These are phyloP conservation scores for Symbiotaphrina buchneri DNA, from an alignment of 495 filamentous ascomycete species.

Conservation along the genomic window DNA sequence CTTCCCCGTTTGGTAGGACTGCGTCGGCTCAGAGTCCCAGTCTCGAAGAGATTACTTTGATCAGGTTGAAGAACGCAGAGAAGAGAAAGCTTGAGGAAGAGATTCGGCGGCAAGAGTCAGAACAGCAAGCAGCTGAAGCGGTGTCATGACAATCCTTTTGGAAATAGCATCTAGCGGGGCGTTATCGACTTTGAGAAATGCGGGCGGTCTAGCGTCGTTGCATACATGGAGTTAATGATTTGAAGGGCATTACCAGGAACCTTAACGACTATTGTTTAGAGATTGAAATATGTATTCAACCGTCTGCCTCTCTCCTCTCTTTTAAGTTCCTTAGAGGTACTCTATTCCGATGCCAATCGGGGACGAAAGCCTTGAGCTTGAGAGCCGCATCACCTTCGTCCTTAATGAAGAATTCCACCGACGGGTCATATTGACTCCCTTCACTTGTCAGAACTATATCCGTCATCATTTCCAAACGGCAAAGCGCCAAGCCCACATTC, in stretches of 20 bases:
- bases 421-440: conserved; percentile 24
- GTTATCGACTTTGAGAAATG: too few relatives aligned
- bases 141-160: too few relatives aligned
- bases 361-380: conserved; percentile 69
- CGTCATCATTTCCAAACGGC: conserved; percentile 78
- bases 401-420: conserved; percentile 26
- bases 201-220: too few relatives aligned
- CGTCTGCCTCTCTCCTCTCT: too few relatives aligned
- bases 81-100: conserved; percentile 12
- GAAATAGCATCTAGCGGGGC: too few relatives aligned
- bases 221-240: too few relatives aligned
- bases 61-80: conserved; percentile 32
- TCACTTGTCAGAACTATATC: conserved; percentile 42
- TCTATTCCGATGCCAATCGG: conserved; percentile 31
- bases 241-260: too few relatives aligned
- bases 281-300: too few relatives aligned
- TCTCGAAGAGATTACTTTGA: conserved; percentile 34
- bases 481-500: conserved; percentile 74
- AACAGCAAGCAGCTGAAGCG: conserved; percentile 2
- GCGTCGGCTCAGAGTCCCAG: conserved; percentile 19
- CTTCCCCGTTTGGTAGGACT: conserved; percentile 12
- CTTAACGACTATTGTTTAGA: too few relatives aligned
- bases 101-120: conserved; percentile 9
- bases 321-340: background rate
- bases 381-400: conserved; percentile 22